Evolutionary conservation across 2,329 filamentous ascomycete genomes (phyloP), one percentile per base, ranked within the genome.

Genomic region (Cercospora canescens): DNA sequence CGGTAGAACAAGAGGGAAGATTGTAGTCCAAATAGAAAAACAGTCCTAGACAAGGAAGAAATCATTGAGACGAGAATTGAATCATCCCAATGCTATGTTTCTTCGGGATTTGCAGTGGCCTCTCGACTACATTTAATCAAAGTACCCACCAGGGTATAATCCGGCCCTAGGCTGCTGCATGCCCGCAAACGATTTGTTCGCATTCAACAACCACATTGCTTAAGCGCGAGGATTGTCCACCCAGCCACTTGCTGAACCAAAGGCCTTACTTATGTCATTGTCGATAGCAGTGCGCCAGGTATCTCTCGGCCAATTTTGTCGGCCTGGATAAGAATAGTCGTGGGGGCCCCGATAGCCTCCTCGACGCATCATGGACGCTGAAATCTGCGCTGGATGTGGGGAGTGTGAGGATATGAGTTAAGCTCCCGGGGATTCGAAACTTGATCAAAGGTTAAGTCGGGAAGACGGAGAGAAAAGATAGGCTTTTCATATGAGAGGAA

Each of bases 1-100:
- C 0, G 84, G 84, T 0, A 81, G 83, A 35, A 81, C 84, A 1
- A 84, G 78, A 67, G 89, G 88, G 0, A 91, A 91, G 78, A 77
- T 91, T 68, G 80, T 90, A 3, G 70, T 83, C 14, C 69, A 71
- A 56, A 70, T 76, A 16, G 9, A 74, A 28, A 28, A 35, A 11
- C 30, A 52, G 14, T 28, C 9, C 8, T 18, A 12, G 30, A 16
- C 21, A 34, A 30, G 30, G 12, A 18, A 26, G 7, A 35, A 9
- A 56, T 56, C 28, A 12, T 21, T 30, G 30, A 52, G 26, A 24
- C 45, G n/a, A n/a, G n/a, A n/a, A n/a, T n/a, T 26, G 12, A 24
- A 14, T 52, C 45, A 52, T 11, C 9, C 12, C 45, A 28, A 24
- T 52, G 28, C 28, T 24, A 16, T 52, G 28, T 9, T 26, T 14